Conservation (phyloP, 257 asterid species). For the Salvia splendens region DNA sequence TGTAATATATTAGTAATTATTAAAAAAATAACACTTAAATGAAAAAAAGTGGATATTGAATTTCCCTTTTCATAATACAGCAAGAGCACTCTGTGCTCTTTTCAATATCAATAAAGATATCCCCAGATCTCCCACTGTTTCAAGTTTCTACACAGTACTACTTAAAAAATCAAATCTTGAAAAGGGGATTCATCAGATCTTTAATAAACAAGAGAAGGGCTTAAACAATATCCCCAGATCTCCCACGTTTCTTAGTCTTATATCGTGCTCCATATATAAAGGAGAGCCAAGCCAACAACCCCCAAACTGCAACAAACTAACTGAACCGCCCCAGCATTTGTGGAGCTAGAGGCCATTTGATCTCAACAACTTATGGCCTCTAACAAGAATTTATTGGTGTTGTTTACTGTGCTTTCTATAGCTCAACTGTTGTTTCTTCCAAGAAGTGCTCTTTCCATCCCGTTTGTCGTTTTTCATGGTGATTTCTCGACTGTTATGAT, state of each 20-base stretch:
- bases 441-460: slow-evolving; percentile 49
- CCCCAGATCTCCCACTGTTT: no score
- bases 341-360: slow-evolving; percentile 23
- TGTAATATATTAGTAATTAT: no score
- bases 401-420: slow-evolving; percentile 18
- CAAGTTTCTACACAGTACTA: no score
- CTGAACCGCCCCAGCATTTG: slow-evolving; percentile 4
- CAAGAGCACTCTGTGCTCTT: no score
- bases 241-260: slow-evolving; percentile 28
- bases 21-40: no score
- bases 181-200: no score
- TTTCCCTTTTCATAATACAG: no score
- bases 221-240: background rate
- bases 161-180: no score
- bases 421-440: slow-evolving; percentile 38
- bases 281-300: background rate
- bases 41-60: no score
- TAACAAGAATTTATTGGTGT: slow-evolving; percentile 26
- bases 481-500: slow-evolving; percentile 21
- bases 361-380: slow-evolving; percentile 35
- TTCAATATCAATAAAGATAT: no score
- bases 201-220: no score
- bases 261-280: background rate
- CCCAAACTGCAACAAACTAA: slow-evolving; percentile 19
- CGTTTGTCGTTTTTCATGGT: slow-evolving; percentile 91